Evolutionary conservation across 495 filamentous ascomycete genomes (phyloP), one percentile per base, ranked within the genome.

Genomic region (Lentithecium fluviatile): DNA sequence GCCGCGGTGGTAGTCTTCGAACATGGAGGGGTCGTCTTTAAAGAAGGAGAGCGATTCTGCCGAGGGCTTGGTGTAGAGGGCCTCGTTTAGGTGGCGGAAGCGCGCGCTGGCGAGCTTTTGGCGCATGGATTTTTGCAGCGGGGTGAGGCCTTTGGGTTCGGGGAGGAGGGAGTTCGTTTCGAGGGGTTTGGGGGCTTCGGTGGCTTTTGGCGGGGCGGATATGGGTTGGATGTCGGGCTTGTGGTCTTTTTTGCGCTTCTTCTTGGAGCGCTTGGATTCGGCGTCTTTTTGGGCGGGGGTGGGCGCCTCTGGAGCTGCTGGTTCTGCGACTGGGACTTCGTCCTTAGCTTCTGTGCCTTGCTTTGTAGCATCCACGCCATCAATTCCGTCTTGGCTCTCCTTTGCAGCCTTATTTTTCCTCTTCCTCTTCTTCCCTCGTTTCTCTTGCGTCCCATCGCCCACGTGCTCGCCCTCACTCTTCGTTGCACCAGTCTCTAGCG

Each of bases 21-120:
- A 98, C 77, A 96, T 87, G 61, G 94, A 89, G 0, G 94, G 94
- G 58, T 86, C 88, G 8, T 85, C 73, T 40, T 79, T 72, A 78
- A 97, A 97, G 38, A 96, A 82, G 56, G 82, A 71, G 56, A 93
- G 82, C 15, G 92, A 86, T 48, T 91, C 82, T 43, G 77, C 73
- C 1, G 94, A 98, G 15, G 91, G 88, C 6, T 87, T 90, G 11
- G 92, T 97, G 74, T 97, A 97, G 23, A 97, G 88, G 3, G 88
- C 91, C 75, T 98, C 86, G 76, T 98, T 98, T 60, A 98, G 83
- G 72, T 97, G 90, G 65, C 94, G 91, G 83, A 98, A 98, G 58
- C 94, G 93, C 13, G 94, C 91, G 5, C 89, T 91, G 56, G 91
- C 80, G 54, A 98, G 85, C 75, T 97, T 97, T 61, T 89, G 83